A percentile compares a stretch with the other conserved stretches of the same genome.
Conservation (phyloP, 306 rosid genomes). For the cucumber (Cucumis sativus) region Cucumber_9930_V3 NC_026657.2:9291501-9292000, state of each 20-base stretch:
- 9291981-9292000: conserved; percentile 2
- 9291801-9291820: not conserved
- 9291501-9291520: not conserved
- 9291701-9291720: not conserved
- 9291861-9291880: not conserved
- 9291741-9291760: not conserved
- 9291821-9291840: not conserved
- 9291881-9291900: not conserved
- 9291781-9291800: not conserved
- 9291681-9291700: not conserved
- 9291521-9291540: not conserved
- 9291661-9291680: not conserved
- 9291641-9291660: not conserved
- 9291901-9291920: not conserved
- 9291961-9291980: not conserved
- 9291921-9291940: not conserved
- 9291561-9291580: not conserved
- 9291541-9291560: not conserved
- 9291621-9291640: not conserved
- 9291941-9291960: not conserved
- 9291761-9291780: not conserved
- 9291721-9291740: not conserved
- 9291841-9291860: not conserved
- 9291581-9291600: not conserved
- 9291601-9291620: not conserved